These are phyloP conservation scores for Botrytis porri DNA, from an alignment of 2,329 filamentous ascomycete species.

Conservation along the genomic window DNA sequence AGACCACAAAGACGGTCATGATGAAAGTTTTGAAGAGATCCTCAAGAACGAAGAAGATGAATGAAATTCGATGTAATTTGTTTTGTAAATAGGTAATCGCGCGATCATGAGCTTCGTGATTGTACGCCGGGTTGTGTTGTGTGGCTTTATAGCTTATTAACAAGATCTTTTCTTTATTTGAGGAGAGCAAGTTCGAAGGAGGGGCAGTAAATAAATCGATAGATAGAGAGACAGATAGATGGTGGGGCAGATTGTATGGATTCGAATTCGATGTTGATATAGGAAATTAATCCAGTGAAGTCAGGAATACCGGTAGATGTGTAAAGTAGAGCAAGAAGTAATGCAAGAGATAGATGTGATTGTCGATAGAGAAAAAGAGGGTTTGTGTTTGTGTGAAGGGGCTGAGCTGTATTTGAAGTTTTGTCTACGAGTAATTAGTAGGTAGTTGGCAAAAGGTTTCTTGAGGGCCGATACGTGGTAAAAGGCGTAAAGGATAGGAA, in stretches of 20 bases:
- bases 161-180: neutral
- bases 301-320: neutral
- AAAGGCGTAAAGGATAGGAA: neutral
- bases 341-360: neutral
- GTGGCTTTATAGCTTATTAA: neutral
- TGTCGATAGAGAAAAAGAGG: neutral
- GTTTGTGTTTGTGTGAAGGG: neutral
- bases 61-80: neutral
- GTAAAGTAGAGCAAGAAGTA: neutral
- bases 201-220: conserved; percentile 4
- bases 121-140: neutral
- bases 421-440: neutral
- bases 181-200: neutral
- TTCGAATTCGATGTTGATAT: neutral
- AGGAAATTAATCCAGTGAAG: neutral
- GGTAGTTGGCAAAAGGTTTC: neutral
- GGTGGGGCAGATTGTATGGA: neutral
- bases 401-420: conserved; percentile 1
- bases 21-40: conserved; percentile 23
- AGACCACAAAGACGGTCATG: conserved; percentile 60
- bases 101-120: conserved; percentile 17
- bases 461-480: neutral
- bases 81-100: conserved; percentile 10
- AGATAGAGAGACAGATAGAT: neutral
- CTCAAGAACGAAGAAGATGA: conserved; percentile 16